phyloP scores from a whole-genome alignment of 805 yeast species.

The Wickerhamomyces ciferrii region DNA sequence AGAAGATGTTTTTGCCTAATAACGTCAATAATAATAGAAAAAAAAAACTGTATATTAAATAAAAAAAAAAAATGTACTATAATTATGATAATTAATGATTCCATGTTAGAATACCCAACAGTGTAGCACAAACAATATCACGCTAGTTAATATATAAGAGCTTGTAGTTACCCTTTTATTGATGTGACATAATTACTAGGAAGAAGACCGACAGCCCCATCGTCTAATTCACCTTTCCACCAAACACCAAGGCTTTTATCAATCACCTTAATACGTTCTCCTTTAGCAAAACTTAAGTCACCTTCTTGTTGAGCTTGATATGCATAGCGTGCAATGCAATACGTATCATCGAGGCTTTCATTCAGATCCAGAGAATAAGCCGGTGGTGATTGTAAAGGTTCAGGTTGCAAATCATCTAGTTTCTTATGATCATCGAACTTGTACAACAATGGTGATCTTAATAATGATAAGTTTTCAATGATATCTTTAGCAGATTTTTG shows the following conservation, averaged over 20 bases:
- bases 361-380: too few species aligned
- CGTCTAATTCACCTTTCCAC: conserved; percentile 18
- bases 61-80: not conserved
- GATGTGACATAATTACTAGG: conserved; percentile 16
- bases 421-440: too few species aligned
- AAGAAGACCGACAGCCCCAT: conserved; percentile 14
- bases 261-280: conserved; percentile 36
- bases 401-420: too few species aligned
- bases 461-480: not conserved
- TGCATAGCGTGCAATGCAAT: conserved; percentile 35
- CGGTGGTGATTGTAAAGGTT: too few species aligned
- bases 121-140: too few species aligned
- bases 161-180: not conserved
- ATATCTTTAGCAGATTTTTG: not conserved
- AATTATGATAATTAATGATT: not conserved
- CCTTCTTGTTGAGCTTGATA: conserved; percentile 31
- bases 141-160: not conserved
- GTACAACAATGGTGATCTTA: not conserved
- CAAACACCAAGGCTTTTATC: conserved; percentile 17
- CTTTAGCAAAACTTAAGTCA: conserved; percentile 38
- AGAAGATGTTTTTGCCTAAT: conserved; percentile 53
- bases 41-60: not conserved
- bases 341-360: conserved; percentile 2
- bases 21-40: not conserved
- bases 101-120: not conserved